phyloP scores from a whole-genome alignment of 352 stramenopile species.

The Pythium brachiatum region DNA sequence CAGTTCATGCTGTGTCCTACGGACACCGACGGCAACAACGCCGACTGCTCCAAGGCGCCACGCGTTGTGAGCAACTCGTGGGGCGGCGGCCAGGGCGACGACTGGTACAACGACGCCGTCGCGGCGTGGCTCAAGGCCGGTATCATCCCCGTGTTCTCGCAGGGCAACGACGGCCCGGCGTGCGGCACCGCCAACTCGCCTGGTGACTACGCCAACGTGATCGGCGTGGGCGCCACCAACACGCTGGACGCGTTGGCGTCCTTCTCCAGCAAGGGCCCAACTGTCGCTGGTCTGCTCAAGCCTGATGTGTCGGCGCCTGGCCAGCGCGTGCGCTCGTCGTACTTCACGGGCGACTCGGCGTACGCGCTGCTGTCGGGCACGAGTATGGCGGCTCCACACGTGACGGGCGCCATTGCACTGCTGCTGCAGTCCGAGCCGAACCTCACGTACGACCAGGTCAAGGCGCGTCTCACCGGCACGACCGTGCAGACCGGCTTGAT shows the following conservation, averaged over 20 bases:
- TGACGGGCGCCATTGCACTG: slow-evolving; percentile 28
- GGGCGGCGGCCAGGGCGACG: slow-evolving; percentile 1
- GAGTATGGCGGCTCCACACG: slow-evolving; percentile 28
- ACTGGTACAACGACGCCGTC: slow-evolving; percentile 8
- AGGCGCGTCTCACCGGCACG: not conserved
- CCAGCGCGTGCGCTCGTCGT: slow-evolving; percentile 24
- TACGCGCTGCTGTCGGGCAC: slow-evolving; percentile 30
- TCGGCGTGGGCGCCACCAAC: slow-evolving; percentile 13
- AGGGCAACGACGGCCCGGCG: slow-evolving; percentile 21
- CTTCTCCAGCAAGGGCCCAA: slow-evolving; percentile 27
- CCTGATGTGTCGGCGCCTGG: slow-evolving; percentile 33
- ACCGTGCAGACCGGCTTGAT: slow-evolving; percentile 8
- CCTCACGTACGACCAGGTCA: slow-evolving; percentile 17
- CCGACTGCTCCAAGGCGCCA: slow-evolving; percentile 25
- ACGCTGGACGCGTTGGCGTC: slow-evolving; percentile 15
- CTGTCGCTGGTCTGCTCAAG: slow-evolving; percentile 25
- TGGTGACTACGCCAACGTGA: slow-evolving; percentile 19
- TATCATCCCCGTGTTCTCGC: slow-evolving; percentile 28
- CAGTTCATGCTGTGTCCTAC: slow-evolving; percentile 34
- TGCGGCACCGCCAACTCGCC: slow-evolving; percentile 19
- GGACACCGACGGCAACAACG: slow-evolving; percentile 23
- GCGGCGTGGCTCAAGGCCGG: slow-evolving; percentile 8
- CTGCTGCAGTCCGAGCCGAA: slow-evolving; percentile 22
- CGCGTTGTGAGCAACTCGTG: slow-evolving; percentile 28
- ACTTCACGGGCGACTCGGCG: slow-evolving; percentile 15